phyloP scores from a whole-genome alignment of 1,139 yeast genomes.

The Nadsonia commutata region DNA sequence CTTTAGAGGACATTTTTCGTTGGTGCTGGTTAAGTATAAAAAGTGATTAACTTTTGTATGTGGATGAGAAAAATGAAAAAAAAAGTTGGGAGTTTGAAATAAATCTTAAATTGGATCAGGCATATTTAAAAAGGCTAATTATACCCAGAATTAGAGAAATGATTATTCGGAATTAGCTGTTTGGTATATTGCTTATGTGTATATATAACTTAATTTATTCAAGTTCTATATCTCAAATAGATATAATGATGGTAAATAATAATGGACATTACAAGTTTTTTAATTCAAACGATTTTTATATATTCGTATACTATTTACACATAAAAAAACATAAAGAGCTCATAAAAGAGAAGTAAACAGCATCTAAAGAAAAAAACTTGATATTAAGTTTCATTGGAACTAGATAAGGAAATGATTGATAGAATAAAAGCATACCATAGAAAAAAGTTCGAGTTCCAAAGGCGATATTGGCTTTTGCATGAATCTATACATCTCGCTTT shows the following conservation, averaged over 20 bases:
- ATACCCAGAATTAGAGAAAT: too few relatives aligned
- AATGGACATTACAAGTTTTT: too few relatives aligned
- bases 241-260: too few relatives aligned
- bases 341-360: not conserved
- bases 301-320: slow-evolving; percentile 1
- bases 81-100: not conserved
- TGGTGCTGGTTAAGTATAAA: not conserved
- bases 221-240: too few relatives aligned
- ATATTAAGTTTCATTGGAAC: too few relatives aligned
- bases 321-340: not conserved
- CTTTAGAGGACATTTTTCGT: not conserved
- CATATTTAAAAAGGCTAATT: too few relatives aligned
- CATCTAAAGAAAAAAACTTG: not conserved
- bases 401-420: too few relatives aligned
- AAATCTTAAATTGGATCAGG: too few relatives aligned
- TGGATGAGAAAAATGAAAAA: not conserved
- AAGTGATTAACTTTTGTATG: not conserved
- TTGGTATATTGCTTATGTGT: too few relatives aligned
- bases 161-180: too few relatives aligned
- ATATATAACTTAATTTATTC: too few relatives aligned
- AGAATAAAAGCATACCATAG: too few relatives aligned
- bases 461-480: not conserved
- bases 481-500: not conserved
- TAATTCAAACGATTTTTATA: not conserved
- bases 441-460: not conserved